Evolutionary conservation across 352 stramenopile genomes (phyloP).

Genomic region (Phytopythium litorale): DNA sequence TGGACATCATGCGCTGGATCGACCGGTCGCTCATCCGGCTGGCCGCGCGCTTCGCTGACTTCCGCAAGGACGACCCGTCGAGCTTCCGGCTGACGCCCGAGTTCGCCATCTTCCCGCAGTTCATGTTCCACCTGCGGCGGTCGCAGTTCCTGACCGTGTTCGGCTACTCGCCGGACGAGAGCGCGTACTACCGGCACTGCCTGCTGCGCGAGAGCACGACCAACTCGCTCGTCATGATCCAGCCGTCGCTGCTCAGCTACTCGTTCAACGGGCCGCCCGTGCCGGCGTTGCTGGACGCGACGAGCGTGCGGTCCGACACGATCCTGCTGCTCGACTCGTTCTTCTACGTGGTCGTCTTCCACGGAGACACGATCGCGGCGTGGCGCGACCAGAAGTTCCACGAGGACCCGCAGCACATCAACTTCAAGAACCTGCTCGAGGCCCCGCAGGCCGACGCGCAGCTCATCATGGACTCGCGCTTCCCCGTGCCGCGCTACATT

Average conservation of each 20-base stretch:
- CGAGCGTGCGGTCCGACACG: constrained; percentile 95
- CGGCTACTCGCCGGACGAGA: constrained; percentile 98
- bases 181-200: constrained; percentile 95
- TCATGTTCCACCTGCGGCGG: constrained; percentile 99
- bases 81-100: constrained; percentile 96
- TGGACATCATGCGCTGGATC: constrained; percentile 89
- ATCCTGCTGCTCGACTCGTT: constrained; percentile 99
- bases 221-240: constrained; percentile 99
- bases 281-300: constrained; percentile 86
- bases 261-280: constrained; percentile 91
- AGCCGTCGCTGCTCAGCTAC: constrained; percentile 99
- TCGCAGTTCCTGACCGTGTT: constrained; percentile 99
- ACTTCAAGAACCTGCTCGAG: constrained; percentile 98
- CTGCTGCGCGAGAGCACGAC: constrained; percentile 95
- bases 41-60: constrained; percentile 98
- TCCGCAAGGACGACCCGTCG: constrained; percentile 96
- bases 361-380: constrained; percentile 98
- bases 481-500: constrained; percentile 98
- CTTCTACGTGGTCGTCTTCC: constrained; percentile 99
- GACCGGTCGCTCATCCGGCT: constrained; percentile 98
- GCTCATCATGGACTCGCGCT: constrained; percentile 98
- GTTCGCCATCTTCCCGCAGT: constrained; percentile 99
- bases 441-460: constrained; percentile 97
- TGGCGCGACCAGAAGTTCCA: constrained; percentile 98
- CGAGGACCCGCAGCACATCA: constrained; percentile 93